Base-by-base conservation (phyloP, 768 basidiomycete genomes). In the Termitomyces sp. region DNA sequence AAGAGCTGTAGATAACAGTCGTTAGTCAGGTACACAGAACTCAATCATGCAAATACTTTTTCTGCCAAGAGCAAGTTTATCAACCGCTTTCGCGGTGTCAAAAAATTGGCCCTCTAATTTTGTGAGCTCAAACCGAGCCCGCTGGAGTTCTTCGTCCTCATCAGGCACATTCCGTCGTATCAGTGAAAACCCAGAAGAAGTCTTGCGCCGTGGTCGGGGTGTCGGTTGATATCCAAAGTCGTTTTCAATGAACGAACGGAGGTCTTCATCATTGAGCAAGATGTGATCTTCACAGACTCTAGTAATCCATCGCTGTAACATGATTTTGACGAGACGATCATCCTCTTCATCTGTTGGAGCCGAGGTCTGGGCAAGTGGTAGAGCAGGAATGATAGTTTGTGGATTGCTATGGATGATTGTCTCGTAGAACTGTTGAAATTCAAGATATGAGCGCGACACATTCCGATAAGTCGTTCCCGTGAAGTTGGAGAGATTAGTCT, bases 281-380 rank as follows among this genome's bases (percentile, higher is more conserved):
- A 97, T 91, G 2, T 86, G 84, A 67, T 98, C 93, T 66, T 95
- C 93, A 71, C 90, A 96, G 32, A 98, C 84, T 54, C 97, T 77
- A 11, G 90, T 85, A 52, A 97, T 80, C 96, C 97, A 99, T 58
- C 91, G 77, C 70, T 98, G 97, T 21, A 98, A 77, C 81, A 95
- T 93, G 57, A 95, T 88, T 67, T 89, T 89, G 32, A 99, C 93
- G 2, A 99, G 79, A 19, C 97, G 81, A 68, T 98, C 97, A 69
- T 99, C 97, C 71, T 98, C 97, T 72, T 98, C 97, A 65, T 98
- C 97, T 12, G 93, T 94, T 24, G 93, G 88, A 2, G 97, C 97
- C 12, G 95, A 98, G 0, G 95, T 98, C 61, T 96, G 93, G 0
- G 95, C 84, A n/a, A 98, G 79, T 1, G 97, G 97, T 14, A 99